A percentile compares a stretch with the other conserved stretches of the same genome.
These are phyloP conservation scores for Tanozyma kutaoensis DNA, from an alignment of 805 yeast species.

Conservation along the genomic window DNA sequence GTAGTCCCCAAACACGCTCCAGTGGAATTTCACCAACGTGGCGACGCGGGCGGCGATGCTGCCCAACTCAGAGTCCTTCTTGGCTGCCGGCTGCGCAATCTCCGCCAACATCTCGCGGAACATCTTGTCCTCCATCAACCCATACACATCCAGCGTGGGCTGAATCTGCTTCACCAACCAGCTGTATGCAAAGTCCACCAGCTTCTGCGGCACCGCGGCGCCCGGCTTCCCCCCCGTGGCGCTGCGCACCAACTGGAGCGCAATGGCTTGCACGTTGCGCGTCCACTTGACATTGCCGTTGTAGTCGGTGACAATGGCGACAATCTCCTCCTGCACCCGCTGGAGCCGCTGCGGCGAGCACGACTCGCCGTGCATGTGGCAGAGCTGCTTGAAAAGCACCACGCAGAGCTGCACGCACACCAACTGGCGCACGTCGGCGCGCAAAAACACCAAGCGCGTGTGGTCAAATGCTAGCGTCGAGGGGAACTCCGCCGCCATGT, in stretches of 20 bases:
- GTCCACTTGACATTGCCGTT: slow-evolving; percentile 89
- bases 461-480: slow-evolving; percentile 76
- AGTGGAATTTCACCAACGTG: slow-evolving; percentile 62
- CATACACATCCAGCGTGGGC: slow-evolving; percentile 67
- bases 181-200: slow-evolving; percentile 50
- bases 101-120: slow-evolving; percentile 36
- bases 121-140: slow-evolving; percentile 56
- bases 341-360: slow-evolving; percentile 23
- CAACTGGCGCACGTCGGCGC: slow-evolving; percentile 79
- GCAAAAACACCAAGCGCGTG: slow-evolving; percentile 57
- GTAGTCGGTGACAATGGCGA: slow-evolving; percentile 72
- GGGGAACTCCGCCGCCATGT: slow-evolving; percentile 75
- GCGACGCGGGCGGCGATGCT: slow-evolving; percentile 46
- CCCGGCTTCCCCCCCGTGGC: slow-evolving; percentile 4
- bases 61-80: slow-evolving; percentile 32
- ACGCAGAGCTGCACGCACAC: slow-evolving; percentile 69
- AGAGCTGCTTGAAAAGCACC: slow-evolving; percentile 57
- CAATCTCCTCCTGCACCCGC: slow-evolving; percentile 51
- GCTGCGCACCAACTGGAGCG: slow-evolving; percentile 49
- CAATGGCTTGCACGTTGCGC: slow-evolving; percentile 57
- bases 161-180: slow-evolving; percentile 84
- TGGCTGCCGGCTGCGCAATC: slow-evolving; percentile 10
- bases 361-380: slow-evolving; percentile 8
- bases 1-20: slow-evolving; percentile 70
- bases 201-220: slow-evolving; percentile 19